Conservation (phyloP, 1,284 basidiomycete species). For the Prillingera fragicola region DNA sequence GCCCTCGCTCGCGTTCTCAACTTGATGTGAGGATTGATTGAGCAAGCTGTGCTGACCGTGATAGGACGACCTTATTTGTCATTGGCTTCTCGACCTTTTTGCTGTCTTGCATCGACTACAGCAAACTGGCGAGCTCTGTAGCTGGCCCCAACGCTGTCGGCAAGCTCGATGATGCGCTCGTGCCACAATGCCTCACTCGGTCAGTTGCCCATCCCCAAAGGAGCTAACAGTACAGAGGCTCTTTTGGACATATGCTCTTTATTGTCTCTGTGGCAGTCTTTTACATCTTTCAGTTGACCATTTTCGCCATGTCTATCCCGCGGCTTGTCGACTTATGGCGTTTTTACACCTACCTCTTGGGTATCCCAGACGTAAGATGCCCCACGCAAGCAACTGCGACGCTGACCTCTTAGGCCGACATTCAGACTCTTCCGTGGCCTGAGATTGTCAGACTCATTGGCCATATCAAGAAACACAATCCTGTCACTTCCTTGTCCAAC, state of each 20-base stretch:
- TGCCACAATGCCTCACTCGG: constrained; percentile 73
- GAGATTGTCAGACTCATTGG: constrained; percentile 85
- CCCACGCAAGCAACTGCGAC: no score
- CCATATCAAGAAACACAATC: constrained; percentile 82
- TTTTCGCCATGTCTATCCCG: constrained; percentile 55
- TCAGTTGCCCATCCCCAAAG: constrained; percentile 46
- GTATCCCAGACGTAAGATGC: constrained; percentile 54
- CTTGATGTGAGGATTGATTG: constrained; percentile 77
- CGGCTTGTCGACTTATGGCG: constrained; percentile 85
- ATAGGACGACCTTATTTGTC: constrained; percentile 91
- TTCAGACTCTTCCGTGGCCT: constrained; percentile 95
- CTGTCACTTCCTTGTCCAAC: constrained; percentile 66
- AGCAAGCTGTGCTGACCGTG: constrained; percentile 4
- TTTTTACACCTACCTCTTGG: constrained; percentile 62
- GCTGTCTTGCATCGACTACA: constrained; percentile 89
- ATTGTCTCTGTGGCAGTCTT: constrained; percentile 73
- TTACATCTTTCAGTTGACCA: constrained; percentile 59
- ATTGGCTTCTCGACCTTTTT: constrained; percentile 95
- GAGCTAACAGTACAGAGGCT: constrained; percentile 19
- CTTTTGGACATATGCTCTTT: constrained; percentile 55
- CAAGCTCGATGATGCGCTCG: constrained; percentile 67
- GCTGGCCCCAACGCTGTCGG: constrained; percentile 37
- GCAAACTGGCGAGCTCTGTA: constrained; percentile 53
- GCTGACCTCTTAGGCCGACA: constrained; percentile 71
- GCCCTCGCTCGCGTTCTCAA: constrained; percentile 79